phyloP scores from a whole-genome alignment of 2,329 filamentous ascomycete genomes.

The Chaetomiaceae sp. region DNA sequence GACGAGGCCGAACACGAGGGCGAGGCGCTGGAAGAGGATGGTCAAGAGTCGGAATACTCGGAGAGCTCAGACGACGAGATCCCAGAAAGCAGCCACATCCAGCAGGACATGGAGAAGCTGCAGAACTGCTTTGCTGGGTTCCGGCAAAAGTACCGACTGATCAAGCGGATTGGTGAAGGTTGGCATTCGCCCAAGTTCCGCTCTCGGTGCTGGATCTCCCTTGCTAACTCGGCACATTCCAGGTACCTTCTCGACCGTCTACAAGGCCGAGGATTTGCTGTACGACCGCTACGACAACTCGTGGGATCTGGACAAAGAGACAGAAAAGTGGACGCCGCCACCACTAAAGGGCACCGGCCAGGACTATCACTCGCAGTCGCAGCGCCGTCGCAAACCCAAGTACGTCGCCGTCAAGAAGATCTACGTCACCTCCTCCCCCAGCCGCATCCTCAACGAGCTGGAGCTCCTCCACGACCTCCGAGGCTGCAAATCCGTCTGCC shows the following conservation, averaged over 20 bases:
- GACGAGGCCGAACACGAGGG: constrained; percentile 34
- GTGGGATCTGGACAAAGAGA: constrained; percentile 73
- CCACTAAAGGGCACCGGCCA: constrained; percentile 51
- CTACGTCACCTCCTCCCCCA: constrained; percentile 93
- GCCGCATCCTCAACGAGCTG: constrained; percentile 92
- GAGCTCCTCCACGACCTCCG: constrained; percentile 86
- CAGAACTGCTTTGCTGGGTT: constrained; percentile 80
- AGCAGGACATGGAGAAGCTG: constrained; percentile 83
- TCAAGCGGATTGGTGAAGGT: constrained; percentile 98
- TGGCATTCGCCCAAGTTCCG: constrained; percentile 20
- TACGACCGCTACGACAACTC: constrained; percentile 80
- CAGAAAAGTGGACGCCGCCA: constrained; percentile 65
- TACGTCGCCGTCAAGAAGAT: constrained; percentile 99
- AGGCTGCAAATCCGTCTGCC: constrained; percentile 80
- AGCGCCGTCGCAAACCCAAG: constrained; percentile 52
- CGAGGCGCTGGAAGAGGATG: constrained; percentile 32
- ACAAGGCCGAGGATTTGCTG: constrained; percentile 91
- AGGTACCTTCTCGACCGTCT: constrained; percentile 98
- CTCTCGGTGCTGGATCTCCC: neutral
- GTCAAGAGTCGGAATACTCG: constrained; percentile 41
- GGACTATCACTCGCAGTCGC: constrained; percentile 26
- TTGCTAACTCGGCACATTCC: neutral
- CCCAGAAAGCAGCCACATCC: constrained; percentile 64
- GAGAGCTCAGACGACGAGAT: constrained; percentile 56
- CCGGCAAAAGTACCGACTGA: constrained; percentile 76